These are phyloP conservation scores for Vickermania ingenoplastis DNA, from an alignment of 208 protist genomes.

Conservation along the genomic window DNA sequence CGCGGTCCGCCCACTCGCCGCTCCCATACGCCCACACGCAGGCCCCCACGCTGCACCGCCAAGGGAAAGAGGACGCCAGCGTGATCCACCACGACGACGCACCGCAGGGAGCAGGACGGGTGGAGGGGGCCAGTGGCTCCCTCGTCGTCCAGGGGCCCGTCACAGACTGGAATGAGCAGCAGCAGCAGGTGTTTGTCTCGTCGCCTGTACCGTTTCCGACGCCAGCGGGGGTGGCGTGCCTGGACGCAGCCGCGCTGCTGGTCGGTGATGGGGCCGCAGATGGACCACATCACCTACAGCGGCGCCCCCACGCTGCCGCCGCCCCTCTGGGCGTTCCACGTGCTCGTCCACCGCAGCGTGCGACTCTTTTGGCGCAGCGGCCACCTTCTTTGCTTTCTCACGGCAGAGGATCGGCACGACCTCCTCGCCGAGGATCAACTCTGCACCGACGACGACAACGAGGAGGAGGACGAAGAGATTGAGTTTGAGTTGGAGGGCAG, in stretches of 20 bases:
- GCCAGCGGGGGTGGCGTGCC: background rate
- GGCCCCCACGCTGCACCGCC: no score
- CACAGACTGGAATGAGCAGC: background rate
- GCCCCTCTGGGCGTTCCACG: background rate
- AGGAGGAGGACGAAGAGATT: background rate
- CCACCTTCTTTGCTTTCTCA: background rate
- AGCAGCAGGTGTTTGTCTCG: background rate
- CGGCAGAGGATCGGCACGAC: background rate
- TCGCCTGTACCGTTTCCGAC: background rate
- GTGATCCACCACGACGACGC: no score
- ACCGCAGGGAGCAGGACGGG: no score
- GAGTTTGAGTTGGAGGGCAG: background rate
- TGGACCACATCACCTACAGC: background rate
- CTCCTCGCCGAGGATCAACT: background rate
- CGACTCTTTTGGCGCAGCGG: background rate
- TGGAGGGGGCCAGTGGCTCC: no score
- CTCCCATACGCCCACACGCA: no score
- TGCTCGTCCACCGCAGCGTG: background rate
- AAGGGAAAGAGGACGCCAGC: no score
- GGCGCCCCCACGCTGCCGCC: background rate
- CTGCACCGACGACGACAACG: background rate
- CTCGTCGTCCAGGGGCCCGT: no score
- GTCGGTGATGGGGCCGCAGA: background rate
- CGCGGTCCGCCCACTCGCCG: no score
- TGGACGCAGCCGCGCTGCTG: background rate